These are phyloP conservation scores for Phaeosphaeriaceae sp. DNA, from an alignment of 2,329 filamentous ascomycete species.

Conservation along the genomic window DNA sequence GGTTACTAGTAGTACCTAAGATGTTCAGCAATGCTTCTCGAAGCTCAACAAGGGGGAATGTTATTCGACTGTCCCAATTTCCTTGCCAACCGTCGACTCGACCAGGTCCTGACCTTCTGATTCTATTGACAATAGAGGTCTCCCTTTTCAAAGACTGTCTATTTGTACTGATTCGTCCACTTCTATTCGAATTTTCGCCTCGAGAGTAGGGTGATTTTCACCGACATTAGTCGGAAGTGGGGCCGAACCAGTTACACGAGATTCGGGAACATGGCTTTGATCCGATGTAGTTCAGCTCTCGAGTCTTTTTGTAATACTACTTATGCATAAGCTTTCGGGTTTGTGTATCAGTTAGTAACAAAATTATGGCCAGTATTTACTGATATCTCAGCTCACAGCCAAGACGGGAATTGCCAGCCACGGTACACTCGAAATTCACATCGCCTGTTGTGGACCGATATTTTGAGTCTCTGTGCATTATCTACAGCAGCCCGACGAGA, in stretches of 20 bases:
- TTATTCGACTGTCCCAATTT: too few relatives aligned
- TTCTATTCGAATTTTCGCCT: not conserved
- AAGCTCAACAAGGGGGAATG: too few relatives aligned
- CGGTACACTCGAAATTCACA: not conserved
- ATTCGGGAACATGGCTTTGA: conserved; percentile 1
- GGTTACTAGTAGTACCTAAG: too few relatives aligned
- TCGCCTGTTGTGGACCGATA: conserved; percentile 1
- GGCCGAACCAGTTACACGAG: conserved; percentile 3
- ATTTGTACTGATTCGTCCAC: not conserved
- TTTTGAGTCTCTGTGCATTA: not conserved
- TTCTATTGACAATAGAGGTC: too few relatives aligned
- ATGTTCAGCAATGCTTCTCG: too few relatives aligned
- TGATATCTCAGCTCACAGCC: not conserved
- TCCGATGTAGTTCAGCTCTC: conserved; percentile 4
- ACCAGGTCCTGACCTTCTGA: too few relatives aligned
- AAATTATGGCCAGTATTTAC: not conserved
- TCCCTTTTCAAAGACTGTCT: too few relatives aligned
- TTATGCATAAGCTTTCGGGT: conserved; percentile 2
- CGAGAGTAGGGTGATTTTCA: too few relatives aligned
- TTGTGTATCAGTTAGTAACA: conserved; percentile 1
- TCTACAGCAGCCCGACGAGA: conserved; percentile 1
- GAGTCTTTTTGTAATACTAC: conserved; percentile 4
- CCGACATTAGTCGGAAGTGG: conserved; percentile 4
- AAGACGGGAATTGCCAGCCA: not conserved
- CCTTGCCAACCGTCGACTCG: too few relatives aligned